Evolutionary conservation across 441 rosid genomes (phyloP).

Genomic region (Corymbia citriodora): DNA sequence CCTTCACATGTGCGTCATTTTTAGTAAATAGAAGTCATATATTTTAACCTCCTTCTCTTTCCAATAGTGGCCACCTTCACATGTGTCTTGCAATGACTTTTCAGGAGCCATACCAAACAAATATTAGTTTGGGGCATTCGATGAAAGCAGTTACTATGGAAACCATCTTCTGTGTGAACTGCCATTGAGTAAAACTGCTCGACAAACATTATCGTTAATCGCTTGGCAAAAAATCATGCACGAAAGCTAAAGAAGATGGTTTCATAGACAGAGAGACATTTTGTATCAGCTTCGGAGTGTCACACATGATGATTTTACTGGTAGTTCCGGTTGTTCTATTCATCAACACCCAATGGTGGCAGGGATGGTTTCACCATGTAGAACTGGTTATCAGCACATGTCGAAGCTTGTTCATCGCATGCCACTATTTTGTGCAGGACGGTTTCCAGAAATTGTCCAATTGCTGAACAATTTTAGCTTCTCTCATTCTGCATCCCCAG

Average conservation of each 20-base stretch:
- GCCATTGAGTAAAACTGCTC: no score
- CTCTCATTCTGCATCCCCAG: accelerated
- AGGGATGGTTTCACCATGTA: background rate
- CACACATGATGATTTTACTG: accelerated
- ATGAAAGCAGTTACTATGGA: no score
- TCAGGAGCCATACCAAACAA: no score
- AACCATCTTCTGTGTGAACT: no score
- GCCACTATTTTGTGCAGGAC: background rate
- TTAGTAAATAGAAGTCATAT: no score
- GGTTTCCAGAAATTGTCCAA: background rate
- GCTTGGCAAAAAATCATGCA: no score
- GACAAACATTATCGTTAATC: no score
- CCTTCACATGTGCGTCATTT: no score
- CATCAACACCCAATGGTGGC: background rate
- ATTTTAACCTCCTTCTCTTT: no score
- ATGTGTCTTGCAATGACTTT: no score
- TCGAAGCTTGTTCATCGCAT: background rate
- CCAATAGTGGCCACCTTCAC: no score
- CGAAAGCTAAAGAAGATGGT: background rate
- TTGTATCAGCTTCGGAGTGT: background rate
- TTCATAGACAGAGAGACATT: background rate
- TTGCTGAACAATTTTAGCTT: background rate
- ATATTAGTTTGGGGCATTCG: no score
- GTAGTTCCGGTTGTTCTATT: accelerated
- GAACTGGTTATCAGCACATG: background rate